Evolutionary conservation across 2,329 filamentous ascomycete genomes (phyloP).

Genomic region (Arthroderma sp.): DNA sequence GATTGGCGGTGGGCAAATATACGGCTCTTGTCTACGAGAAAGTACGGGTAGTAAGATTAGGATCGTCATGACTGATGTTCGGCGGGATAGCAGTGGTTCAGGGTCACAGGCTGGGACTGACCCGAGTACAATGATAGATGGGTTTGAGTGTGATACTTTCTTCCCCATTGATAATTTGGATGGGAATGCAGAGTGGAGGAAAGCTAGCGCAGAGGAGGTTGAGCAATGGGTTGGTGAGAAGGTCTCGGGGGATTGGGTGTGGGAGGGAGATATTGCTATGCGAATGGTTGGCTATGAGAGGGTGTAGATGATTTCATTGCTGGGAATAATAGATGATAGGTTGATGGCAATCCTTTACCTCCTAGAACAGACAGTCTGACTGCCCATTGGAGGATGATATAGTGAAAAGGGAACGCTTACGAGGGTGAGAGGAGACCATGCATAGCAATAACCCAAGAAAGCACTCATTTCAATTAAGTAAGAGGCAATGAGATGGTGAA

Average conservation of each 20-base stretch:
- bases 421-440: too few relatives aligned
- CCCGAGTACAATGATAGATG: constrained; percentile 10
- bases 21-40: constrained; percentile 50
- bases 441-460: too few relatives aligned
- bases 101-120: constrained; percentile 6
- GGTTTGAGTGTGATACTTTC: constrained; percentile 37
- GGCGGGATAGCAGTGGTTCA: constrained; percentile 12
- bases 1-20: constrained; percentile 83
- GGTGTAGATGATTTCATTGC: constrained; percentile 4
- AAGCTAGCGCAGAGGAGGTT: constrained; percentile 22
- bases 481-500: too few relatives aligned
- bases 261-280: constrained; percentile 37
- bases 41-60: constrained; percentile 16
- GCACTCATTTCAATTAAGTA: too few relatives aligned
- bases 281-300: constrained; percentile 36
- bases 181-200: constrained; percentile 19
- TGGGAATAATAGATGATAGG: neutral
- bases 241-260: constrained; percentile 30
- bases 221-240: constrained; percentile 31
- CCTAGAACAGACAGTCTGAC: too few relatives aligned
- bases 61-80: constrained; percentile 30
- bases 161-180: constrained; percentile 30
- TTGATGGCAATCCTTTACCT: too few relatives aligned
- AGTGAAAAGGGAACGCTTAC: too few relatives aligned
- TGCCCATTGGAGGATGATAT: too few relatives aligned